Evolutionary conservation across 768 basidiomycete species (phyloP).

Genomic region (Asterophora parasitica): DNA sequence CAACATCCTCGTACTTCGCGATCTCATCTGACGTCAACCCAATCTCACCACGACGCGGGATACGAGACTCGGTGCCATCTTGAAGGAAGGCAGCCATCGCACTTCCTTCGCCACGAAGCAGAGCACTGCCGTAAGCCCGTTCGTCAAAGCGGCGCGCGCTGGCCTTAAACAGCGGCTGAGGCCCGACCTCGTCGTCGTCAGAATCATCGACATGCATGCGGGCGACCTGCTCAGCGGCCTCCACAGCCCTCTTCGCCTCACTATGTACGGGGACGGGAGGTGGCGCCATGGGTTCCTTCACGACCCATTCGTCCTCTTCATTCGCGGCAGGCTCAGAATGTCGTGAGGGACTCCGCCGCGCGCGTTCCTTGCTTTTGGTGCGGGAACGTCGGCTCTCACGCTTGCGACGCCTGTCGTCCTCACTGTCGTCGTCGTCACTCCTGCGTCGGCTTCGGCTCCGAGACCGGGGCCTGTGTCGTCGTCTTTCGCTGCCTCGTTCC

Average conservation of each 20-base stretch:
- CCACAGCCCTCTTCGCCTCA: conserved; percentile 6
- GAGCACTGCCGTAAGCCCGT: conserved; percentile 82
- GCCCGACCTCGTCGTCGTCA: conserved; percentile 66
- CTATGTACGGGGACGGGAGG: conserved; percentile 15
- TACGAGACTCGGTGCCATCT: conserved; percentile 79
- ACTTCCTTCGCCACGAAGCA: conserved; percentile 91
- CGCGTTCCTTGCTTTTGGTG: conserved; percentile 20
- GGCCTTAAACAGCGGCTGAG: conserved; percentile 53
- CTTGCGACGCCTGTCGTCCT: conserved; percentile 34
- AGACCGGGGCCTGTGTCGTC: conserved; percentile 30
- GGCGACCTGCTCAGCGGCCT: conserved; percentile 17
- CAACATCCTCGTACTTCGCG: conserved; percentile 79
- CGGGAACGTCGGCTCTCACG: conserved; percentile 19
- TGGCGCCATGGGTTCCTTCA: conserved; percentile 39
- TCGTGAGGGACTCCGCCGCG: conserved; percentile 27
- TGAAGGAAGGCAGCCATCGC: conserved; percentile 97
- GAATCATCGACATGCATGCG: conserved; percentile 29
- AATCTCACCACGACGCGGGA: conserved; percentile 98
- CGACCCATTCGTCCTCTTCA: conserved; percentile 59
- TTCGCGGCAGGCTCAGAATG: conserved; percentile 12
- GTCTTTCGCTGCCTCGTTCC: conserved; percentile 37
- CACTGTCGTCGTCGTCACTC: conserved; percentile 31
- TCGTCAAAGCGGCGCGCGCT: conserved; percentile 58
- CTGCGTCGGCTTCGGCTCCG: conserved; percentile 28
- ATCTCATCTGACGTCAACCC: conserved; percentile 88